Base-by-base conservation (phyloP, 2,329 filamentous ascomycete species). In the Colletotrichum endophyticum region DNA sequence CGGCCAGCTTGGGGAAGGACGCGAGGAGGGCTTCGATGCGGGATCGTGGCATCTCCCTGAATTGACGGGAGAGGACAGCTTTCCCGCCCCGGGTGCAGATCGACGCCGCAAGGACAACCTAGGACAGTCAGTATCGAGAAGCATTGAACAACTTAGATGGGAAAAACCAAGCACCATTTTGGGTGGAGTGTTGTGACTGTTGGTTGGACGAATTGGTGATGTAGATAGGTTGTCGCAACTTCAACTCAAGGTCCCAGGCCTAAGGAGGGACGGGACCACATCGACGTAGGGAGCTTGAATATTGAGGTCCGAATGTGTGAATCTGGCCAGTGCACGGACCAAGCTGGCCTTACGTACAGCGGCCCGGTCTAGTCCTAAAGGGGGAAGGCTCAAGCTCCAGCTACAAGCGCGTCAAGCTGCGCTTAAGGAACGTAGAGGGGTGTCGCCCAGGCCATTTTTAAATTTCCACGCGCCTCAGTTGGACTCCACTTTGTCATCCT, bases 41-140 rank as follows among this genome's bases (percentile, higher is more conserved):
- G 66, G 98, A 98, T 85, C 97, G 93, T 86, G 96, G 95, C 92
- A 99, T 99, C 88, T 99, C 96, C 81, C 96, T 94, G 87, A 99
- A 99, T 88, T 98, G 96, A 83, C 98, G 94, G 79, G 97, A 99
- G 86, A 99, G 94, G 84, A 99, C 96, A 87, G 96, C 95, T 91
- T 99, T 99, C 85, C 97, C 97, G 85, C 97, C 97, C 81, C 97
- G 94, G 85, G 98, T 99, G 88, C 96, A 99, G 90, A 99, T 98
- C 83, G 97, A 99, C 83, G 97, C 97, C 87, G 96, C 97, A 86
- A 99, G 95, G 86, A 99, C 95, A 86, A 99, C 97, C 97, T 98
- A 57, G 49, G 13, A 9, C n/a, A 57, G 63, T 78, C 63, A 78
- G 74, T 70, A 74, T 77, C 11, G 8, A 39, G 28, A 39, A 22